Evolutionary conservation across 192 early-diverging fungal genomes (phyloP), one percentile per base, ranked within the genome.

Genomic region (Funneliformis mosseae): DNA sequence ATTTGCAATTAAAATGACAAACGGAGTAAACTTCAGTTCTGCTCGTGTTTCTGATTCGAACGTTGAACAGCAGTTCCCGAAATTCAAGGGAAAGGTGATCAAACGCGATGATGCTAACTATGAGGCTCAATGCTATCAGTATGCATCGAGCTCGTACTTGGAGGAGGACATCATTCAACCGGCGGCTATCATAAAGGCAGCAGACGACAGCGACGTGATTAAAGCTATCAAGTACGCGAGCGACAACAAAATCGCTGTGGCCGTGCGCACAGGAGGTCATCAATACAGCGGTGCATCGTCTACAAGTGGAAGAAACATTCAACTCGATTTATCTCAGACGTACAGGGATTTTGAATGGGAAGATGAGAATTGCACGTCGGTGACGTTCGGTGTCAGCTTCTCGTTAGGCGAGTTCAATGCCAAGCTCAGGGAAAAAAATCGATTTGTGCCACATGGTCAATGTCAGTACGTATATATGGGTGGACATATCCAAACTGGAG

Each of bases 401-500:
- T 23, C 77, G 2, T 75, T 84, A 1, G 55, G 74, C 67, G 45
- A 33, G 16, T 82, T 84, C 81, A 77, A 82, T 46, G 46, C 39
- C n/a, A 84, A 77, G 28, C 77, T 84, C 33, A 45, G 23, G 68
- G 74, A 33, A 28, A 71, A 82, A 61, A 21, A 46, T 16, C 39
- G 83, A 59, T 84, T 84, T 43, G 68, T 84, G 10, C 79, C 81
- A 28, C 28, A 39, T 55, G 83, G 83, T 59, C 77, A 76, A 69
- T 84, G 80, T 72, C 67, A 74, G 16, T 25, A 81, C 38, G 83
- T 84, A 1, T 25, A 84, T 63, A 10, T 84, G 27, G 83, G 83
- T 41, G 78, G 82, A 16, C 83, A 84, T 76, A 66, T 84, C 70
- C 83, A 84, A 68, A 80, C 83, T 48, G 81, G 83, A 33, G 81